A percentile compares a stretch with the other conserved stretches of the same genome.
Conservation (phyloP, 2,329 filamentous ascomycete genomes). For the Didymella sp. region DNA sequence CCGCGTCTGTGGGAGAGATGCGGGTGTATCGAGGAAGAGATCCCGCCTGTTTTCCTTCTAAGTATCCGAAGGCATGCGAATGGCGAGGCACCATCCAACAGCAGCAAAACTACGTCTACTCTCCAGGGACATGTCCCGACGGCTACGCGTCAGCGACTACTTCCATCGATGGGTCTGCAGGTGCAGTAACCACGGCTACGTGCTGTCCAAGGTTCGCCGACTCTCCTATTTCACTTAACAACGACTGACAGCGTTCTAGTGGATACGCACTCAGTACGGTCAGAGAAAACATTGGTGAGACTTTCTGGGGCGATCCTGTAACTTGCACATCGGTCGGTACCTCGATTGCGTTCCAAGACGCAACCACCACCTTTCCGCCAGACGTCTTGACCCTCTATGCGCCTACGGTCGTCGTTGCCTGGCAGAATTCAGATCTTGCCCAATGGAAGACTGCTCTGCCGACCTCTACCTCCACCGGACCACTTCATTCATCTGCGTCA, state of each 20-base stretch:
- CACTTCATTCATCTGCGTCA: not conserved
- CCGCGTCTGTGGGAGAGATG: not conserved
- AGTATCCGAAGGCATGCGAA: slow-evolving; percentile 6
- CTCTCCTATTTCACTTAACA: not conserved
- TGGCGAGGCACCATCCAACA: not conserved
- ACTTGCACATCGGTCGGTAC: slow-evolving; percentile 4
- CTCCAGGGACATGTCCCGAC: not conserved
- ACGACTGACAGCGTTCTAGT: not conserved
- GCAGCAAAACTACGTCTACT: slow-evolving; percentile 6
- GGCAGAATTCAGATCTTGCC: slow-evolving; percentile 2
- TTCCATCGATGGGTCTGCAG: not conserved
- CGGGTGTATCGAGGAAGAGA: slow-evolving; percentile 2
- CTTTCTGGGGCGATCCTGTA: slow-evolving; percentile 1
- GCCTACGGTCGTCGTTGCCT: slow-evolving; percentile 4
- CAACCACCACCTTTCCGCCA: not conserved
- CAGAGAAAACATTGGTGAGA: not conserved
- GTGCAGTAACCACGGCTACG: not conserved
- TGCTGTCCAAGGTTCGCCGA: slow-evolving; percentile 6
- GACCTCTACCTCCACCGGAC: not conserved
- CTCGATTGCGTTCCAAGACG: not conserved
- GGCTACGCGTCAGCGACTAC: not conserved
- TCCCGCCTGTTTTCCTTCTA: slow-evolving; percentile 1
- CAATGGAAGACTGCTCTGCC: slow-evolving; percentile 1
- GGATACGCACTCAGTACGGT: slow-evolving; percentile 1
- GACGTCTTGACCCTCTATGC: slow-evolving; percentile 1